Conservation (phyloP, 805 yeast genomes). For the Grigorovia transvaalensis region DNA sequence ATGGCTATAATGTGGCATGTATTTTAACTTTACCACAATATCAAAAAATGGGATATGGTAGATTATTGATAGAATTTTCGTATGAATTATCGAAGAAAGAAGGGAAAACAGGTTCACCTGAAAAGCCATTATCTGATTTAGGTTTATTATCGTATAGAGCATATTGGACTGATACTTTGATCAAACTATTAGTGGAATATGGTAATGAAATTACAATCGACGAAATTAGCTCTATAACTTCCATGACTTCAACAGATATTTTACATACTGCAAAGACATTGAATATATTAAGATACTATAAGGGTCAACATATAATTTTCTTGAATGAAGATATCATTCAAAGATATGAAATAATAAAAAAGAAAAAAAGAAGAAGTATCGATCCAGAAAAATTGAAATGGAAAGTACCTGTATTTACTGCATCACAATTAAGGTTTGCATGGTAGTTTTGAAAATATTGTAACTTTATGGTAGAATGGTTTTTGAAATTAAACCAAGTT, state of each 20-base stretch:
- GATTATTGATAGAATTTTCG: slow-evolving; percentile 83
- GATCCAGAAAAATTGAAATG: slow-evolving; percentile 66
- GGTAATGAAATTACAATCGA: slow-evolving; percentile 70
- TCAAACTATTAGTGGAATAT: slow-evolving; percentile 58
- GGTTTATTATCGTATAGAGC: slow-evolving; percentile 92
- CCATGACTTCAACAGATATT: slow-evolving; percentile 95
- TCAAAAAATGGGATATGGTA: slow-evolving; percentile 91
- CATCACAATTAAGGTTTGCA: slow-evolving; percentile 90
- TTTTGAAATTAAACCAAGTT: too few relatives aligned
- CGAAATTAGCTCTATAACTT: slow-evolving; percentile 72
- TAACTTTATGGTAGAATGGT: too few relatives aligned
- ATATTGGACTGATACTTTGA: slow-evolving; percentile 87
- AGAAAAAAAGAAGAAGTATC: slow-evolving; percentile 64
- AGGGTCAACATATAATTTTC: slow-evolving; percentile 88
- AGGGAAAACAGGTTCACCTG: slow-evolving; percentile 90
- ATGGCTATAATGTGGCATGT: slow-evolving; percentile 93
- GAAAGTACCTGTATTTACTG: slow-evolving; percentile 93
- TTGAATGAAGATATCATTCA: slow-evolving; percentile 74
- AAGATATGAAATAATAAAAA: slow-evolving; percentile 59
- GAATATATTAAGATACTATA: slow-evolving; percentile 81
- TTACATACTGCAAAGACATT: slow-evolving; percentile 86
- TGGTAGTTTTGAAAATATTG: slow-evolving; percentile 41
- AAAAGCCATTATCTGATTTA: slow-evolving; percentile 90
- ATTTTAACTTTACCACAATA: slow-evolving; percentile 92
- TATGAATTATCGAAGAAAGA: slow-evolving; percentile 84